Conservation (phyloP, 805 yeast species). For the Cyberlindnera misumaiensis region DNA sequence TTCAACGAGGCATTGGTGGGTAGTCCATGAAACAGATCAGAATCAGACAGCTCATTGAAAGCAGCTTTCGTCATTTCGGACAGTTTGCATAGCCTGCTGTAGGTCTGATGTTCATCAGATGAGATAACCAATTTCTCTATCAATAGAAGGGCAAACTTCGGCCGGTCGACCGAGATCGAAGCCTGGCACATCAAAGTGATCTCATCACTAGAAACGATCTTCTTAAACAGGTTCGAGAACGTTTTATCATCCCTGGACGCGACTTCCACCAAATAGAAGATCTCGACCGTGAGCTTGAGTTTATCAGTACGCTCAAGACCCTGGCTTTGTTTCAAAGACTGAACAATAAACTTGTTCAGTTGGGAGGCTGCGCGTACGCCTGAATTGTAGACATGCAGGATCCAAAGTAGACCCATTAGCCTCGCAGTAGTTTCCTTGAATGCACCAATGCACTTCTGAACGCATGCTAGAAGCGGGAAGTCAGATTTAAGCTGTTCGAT, state of each 20-base stretch:
- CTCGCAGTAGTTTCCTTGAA: slow-evolving; percentile 21
- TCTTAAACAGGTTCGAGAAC: slow-evolving; percentile 2
- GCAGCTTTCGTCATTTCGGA: slow-evolving; percentile 24
- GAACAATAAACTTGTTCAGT: background rate
- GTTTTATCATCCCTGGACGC: slow-evolving; percentile 11
- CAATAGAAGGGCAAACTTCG: slow-evolving; percentile 27
- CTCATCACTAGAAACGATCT: slow-evolving; percentile 11
- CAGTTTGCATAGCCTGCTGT: background rate
- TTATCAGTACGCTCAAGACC: slow-evolving; percentile 1
- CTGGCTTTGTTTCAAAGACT: background rate
- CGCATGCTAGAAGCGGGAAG: background rate
- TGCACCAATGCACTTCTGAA: slow-evolving; percentile 6
- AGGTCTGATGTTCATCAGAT: background rate
- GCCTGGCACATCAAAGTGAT: slow-evolving; percentile 20
- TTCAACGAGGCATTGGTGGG: slow-evolving; percentile 51
- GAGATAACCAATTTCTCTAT: slow-evolving; percentile 27
- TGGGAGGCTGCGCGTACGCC: slow-evolving; percentile 12
- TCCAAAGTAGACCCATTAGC: slow-evolving; percentile 24
- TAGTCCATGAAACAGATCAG: slow-evolving; percentile 59
- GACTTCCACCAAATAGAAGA: slow-evolving; percentile 24
- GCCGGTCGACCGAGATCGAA: slow-evolving; percentile 20
- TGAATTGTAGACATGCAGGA: slow-evolving; percentile 20
- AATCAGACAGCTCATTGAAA: slow-evolving; percentile 50
- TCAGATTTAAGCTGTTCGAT: slow-evolving; percentile 1
- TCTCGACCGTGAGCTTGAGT: slow-evolving; percentile 12